Base-by-base conservation (phyloP, 495 filamentous ascomycete genomes). In the Daldinia childiae region DNA sequence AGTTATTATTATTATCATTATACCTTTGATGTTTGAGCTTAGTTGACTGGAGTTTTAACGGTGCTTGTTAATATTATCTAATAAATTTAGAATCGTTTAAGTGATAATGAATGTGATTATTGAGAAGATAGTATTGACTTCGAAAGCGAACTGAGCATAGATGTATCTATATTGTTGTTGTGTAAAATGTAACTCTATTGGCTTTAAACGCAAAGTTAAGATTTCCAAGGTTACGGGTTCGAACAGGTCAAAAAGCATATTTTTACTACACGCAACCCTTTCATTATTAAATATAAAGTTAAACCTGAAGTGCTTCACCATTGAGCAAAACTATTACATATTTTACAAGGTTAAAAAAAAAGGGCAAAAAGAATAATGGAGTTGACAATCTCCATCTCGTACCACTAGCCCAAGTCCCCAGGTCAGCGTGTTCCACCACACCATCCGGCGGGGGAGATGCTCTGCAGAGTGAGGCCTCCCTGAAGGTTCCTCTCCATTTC, bases 381-480 rank as follows among this genome's bases (percentile, higher is more conserved):
- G 83, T 84, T 66, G 80, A 77, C 81, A 73, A 72, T 79, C 83
- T 75, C 82, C 82, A 82, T 81, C 82, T 83, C 80, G 67, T 71
- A 74, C 68, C 63, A 62, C 75, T 75, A 80, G 58, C 79, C 82
- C 82, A 82, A 82, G 60, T 81, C 84, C 81, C 81, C 80, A 72
- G 82, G 82, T 81, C 79, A 78, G 77, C 82, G 84, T 86, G 71
- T 80, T 82, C 81, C 84, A 82, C 75, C 80, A 76, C 79, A 84
- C 84, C 82, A 85, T 76, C 77, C 80, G 82, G 82, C 82, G 82
- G 83, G 79, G 80, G 80, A 81, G 81, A 83, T 78, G 69, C 82
- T 86, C 82, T 84, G 83, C 83, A 82, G 82, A 82, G 81, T 86
- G 80, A 81, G 75, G 30, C 82, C 82, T 85, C 81, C 76, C 79